Percentiles rank a stretch among this genome's conserved stretches.
Conservation (phyloP, 73 alveolate species). For the Urostyla sp. region DNA sequence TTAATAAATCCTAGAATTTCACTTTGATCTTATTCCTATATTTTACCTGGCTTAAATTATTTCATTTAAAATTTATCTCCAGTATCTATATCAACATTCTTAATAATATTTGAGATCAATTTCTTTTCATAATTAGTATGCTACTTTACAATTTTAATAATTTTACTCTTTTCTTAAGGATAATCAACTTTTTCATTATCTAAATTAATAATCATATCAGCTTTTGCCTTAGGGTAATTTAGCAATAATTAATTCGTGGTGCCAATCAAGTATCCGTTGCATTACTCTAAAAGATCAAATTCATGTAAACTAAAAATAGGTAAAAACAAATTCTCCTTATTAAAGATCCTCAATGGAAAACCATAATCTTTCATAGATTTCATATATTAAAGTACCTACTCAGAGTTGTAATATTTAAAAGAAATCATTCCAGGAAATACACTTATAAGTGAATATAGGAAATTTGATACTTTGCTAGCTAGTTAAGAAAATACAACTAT, state of each 20-base stretch:
- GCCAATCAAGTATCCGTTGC: slow-evolving; percentile 61
- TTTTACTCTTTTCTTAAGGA: slow-evolving; percentile 29
- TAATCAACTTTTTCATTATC: slow-evolving; percentile 57
- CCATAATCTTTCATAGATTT: slow-evolving; percentile 51
- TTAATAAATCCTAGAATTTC: slow-evolving; percentile 10
- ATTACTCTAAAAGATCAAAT: slow-evolving; percentile 18
- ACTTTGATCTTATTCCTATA: slow-evolving; percentile 8
- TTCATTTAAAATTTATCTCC: slow-evolving; percentile 2
- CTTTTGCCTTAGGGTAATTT: slow-evolving; percentile 58
- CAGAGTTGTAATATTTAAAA: slow-evolving; percentile 17
- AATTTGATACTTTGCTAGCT: slow-evolving; percentile 58
- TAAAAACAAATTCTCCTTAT: slow-evolving; percentile 1
- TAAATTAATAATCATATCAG: slow-evolving; percentile 58
- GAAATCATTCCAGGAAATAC: slow-evolving; percentile 57
- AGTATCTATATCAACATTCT: slow-evolving; percentile 1
- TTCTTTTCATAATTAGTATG: slow-evolving; percentile 53
- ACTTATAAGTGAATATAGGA: slow-evolving; percentile 41
- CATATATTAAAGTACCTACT: background rate
- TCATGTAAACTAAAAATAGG: slow-evolving; percentile 58
- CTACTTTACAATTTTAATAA: background rate
- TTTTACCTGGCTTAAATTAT: background rate
- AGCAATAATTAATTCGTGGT: slow-evolving; percentile 49
- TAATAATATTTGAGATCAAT: background rate
- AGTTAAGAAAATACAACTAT: slow-evolving; percentile 51
- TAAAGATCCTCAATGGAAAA: slow-evolving; percentile 49